phyloP scores from a whole-genome alignment of 1,284 basidiomycete genomes.

The Phellinidium pouzarii region DNA sequence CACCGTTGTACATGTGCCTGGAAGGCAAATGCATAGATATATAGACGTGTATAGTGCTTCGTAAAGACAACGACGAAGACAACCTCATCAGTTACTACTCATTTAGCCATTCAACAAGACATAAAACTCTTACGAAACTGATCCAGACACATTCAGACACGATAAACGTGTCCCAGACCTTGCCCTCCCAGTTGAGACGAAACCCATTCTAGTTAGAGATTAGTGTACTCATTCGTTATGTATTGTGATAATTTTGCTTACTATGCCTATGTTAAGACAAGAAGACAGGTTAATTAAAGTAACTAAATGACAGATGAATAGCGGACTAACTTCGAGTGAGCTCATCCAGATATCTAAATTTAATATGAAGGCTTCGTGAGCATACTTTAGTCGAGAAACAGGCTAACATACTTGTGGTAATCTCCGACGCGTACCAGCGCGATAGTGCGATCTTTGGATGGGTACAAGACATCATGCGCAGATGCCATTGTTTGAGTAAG shows the following conservation, averaged over 20 bases:
- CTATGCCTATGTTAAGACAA: conserved; percentile 3
- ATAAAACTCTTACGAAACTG: conserved; percentile 18
- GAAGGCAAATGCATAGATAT: conserved; percentile 34
- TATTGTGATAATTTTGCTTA: not conserved
- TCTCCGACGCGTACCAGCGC: conserved; percentile 32
- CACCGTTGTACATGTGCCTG: conserved; percentile 35
- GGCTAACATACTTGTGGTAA: conserved; percentile 28
- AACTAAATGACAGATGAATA: not conserved
- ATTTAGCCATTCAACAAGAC: no score
- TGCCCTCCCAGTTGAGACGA: conserved; percentile 26
- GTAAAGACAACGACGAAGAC: not conserved
- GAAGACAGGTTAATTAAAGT: not conserved
- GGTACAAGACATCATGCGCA: conserved; percentile 35
- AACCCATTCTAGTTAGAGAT: conserved; percentile 23
- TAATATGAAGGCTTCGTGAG: not conserved
- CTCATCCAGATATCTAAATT: conserved; percentile 26
- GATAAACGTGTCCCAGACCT: conserved; percentile 26
- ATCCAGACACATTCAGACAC: conserved; percentile 25
- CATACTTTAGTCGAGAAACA: not conserved
- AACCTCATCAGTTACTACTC: conserved; percentile 18
- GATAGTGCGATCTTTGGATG: conserved; percentile 30
- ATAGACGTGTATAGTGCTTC: conserved; percentile 34
- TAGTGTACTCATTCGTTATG: not conserved
- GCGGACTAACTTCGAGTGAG: conserved; percentile 21
- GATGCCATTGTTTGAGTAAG: conserved; percentile 37